Conservation (phyloP, 139 green algal genomes). For the Tetraselmis striata region DNA sequence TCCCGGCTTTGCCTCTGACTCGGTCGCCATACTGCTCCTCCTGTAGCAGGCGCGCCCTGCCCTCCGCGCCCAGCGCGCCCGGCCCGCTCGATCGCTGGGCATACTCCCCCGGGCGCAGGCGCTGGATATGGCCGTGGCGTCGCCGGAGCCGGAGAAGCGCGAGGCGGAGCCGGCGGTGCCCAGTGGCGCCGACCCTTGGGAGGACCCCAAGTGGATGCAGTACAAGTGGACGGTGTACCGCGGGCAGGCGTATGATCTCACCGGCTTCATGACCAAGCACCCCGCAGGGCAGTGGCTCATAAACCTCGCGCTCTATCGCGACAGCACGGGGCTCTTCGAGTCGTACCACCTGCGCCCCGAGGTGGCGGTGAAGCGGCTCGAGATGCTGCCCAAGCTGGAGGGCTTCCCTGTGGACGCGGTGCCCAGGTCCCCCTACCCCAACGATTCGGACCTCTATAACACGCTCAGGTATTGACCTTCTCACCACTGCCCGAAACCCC, state of each 20-base stretch:
- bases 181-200: background rate
- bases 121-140: background rate
- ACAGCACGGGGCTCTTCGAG: constrained; percentile 80
- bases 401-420: constrained; percentile 73
- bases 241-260: constrained; percentile 50
- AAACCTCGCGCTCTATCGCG: constrained; percentile 64
- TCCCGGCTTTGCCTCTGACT: too few species aligned
- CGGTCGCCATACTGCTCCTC: too few species aligned
- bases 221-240: constrained; percentile 63
- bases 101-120: background rate
- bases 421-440: constrained; percentile 63
- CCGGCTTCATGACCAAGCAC: constrained; percentile 45
- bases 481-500: too few species aligned
- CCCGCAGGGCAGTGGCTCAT: constrained; percentile 63
- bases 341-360: constrained; percentile 73
- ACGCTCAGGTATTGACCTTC: constrained; percentile 27
- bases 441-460: constrained; percentile 66
- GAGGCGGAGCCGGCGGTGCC: background rate
- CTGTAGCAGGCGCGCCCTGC: too few species aligned
- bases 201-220: constrained; percentile 17
- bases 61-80: too few species aligned
- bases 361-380: constrained; percentile 46
- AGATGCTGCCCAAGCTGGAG: constrained; percentile 56
- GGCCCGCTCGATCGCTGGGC: background rate
- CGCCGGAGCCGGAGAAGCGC: background rate